phyloP scores from a whole-genome alignment of 2,329 filamentous ascomycete species.

The Chaetomiaceae sp. region DNA sequence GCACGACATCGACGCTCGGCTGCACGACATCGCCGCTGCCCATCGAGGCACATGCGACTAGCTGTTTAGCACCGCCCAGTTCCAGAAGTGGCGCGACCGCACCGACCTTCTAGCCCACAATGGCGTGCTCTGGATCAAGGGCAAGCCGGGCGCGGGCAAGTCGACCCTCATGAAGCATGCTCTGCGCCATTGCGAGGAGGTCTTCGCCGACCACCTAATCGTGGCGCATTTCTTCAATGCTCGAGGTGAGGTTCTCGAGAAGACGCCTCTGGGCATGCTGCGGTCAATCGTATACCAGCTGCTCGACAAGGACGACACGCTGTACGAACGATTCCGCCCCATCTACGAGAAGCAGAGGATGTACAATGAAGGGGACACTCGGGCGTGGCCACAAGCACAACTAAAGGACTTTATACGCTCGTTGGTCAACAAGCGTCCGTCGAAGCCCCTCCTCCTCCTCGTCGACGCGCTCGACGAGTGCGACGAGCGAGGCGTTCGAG shows the following conservation, averaged over 20 bases:
- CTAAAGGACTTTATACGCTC: neutral
- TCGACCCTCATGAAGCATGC: neutral
- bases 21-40: neutral
- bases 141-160: neutral
- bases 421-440: neutral
- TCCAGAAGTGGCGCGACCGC: neutral
- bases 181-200: neutral
- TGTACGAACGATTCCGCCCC: neutral
- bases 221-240: slow-evolving; percentile 1
- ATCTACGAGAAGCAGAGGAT: neutral
- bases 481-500: neutral
- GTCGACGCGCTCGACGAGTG: slow-evolving; percentile 1
- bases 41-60: neutral
- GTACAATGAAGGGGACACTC: neutral
- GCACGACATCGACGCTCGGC: neutral
- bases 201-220: neutral
- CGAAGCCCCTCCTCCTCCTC: neutral
- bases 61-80: neutral
- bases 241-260: neutral
- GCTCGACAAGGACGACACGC: neutral
- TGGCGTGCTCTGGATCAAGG: slow-evolving; percentile 1
- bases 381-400: neutral
- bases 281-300: neutral
- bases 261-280: neutral
- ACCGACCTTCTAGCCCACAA: neutral